phyloP scores from a whole-genome alignment of 1,284 basidiomycete species.

The Cerioporus squamosus region DNA sequence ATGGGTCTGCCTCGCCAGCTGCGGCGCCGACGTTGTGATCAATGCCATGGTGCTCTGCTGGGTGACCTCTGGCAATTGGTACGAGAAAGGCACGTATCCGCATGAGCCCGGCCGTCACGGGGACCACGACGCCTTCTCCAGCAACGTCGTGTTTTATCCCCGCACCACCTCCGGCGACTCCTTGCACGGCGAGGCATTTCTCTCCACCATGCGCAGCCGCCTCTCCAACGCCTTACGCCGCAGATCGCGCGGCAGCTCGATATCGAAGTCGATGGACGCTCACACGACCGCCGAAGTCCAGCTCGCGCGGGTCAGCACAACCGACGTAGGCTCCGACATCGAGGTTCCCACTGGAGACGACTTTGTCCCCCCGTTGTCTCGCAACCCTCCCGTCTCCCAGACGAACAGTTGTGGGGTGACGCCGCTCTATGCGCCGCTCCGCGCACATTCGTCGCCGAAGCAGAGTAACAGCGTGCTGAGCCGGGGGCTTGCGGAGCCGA shows the following conservation, averaged over 20 bases:
- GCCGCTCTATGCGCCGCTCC: neutral
- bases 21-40: conserved; percentile 46
- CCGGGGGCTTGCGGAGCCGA: neutral
- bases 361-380: too few species aligned
- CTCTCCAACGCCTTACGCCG: conserved; percentile 20
- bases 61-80: conserved; percentile 30
- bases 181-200: neutral
- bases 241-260: neutral
- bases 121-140: neutral
- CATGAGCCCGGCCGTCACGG: neutral
- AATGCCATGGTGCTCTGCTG: conserved; percentile 32
- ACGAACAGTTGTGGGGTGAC: neutral
- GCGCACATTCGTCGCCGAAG: neutral
- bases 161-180: conserved; percentile 7
- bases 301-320: neutral
- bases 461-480: neutral
- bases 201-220: conserved; percentile 14
- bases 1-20: conserved; percentile 58
- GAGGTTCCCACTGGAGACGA: too few species aligned
- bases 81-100: neutral
- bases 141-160: conserved; percentile 9
- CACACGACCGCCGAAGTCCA: neutral
- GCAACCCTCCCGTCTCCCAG: neutral
- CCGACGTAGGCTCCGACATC: neutral
- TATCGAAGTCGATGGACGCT: neutral